phyloP scores from a whole-genome alignment of 495 filamentous ascomycete species.

The Clohesyomyces aquaticus region DNA sequence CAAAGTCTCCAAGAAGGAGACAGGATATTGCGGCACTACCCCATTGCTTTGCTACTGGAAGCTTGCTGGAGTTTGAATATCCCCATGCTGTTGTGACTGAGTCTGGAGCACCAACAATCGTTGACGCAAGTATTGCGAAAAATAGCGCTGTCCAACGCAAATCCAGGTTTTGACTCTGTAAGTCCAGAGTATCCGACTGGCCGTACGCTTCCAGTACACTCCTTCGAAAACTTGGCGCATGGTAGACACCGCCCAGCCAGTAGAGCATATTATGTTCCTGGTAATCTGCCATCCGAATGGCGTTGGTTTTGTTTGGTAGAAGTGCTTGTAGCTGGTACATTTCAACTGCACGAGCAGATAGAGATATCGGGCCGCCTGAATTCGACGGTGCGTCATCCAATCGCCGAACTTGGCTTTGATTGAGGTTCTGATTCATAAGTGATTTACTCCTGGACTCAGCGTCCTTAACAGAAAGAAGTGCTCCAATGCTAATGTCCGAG shows the following conservation, averaged over 20 bases:
- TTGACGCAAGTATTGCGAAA: conserved; percentile 50
- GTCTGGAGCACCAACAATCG: conserved; percentile 48
- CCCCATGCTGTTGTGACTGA: conserved; percentile 46
- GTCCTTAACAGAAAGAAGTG: conserved; percentile 15
- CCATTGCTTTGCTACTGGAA: conserved; percentile 47
- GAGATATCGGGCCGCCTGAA: conserved; percentile 10
- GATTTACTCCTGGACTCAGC: background rate
- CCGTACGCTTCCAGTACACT: conserved; percentile 47
- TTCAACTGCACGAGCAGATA: conserved; percentile 22
- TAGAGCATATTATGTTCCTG: conserved; percentile 48
- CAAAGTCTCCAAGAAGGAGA: conserved; percentile 49
- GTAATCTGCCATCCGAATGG: conserved; percentile 47
- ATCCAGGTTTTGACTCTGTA: conserved; percentile 32
- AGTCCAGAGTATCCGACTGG: conserved; percentile 37
- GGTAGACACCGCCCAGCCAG: conserved; percentile 49
- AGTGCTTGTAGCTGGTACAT: conserved; percentile 43
- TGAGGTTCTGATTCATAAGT: conserved; percentile 2
- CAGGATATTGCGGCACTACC: conserved; percentile 47
- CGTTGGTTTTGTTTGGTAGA: conserved; percentile 44
- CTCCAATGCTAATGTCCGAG: conserved; percentile 29
- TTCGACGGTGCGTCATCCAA: background rate
- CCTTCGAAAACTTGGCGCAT: conserved; percentile 43
- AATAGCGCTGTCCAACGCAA: conserved; percentile 52
- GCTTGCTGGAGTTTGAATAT: conserved; percentile 45
- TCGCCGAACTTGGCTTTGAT: background rate